These are phyloP conservation scores for Westerdykella ornata DNA, from an alignment of 2,329 filamentous ascomycete species.

Conservation along the genomic window DNA sequence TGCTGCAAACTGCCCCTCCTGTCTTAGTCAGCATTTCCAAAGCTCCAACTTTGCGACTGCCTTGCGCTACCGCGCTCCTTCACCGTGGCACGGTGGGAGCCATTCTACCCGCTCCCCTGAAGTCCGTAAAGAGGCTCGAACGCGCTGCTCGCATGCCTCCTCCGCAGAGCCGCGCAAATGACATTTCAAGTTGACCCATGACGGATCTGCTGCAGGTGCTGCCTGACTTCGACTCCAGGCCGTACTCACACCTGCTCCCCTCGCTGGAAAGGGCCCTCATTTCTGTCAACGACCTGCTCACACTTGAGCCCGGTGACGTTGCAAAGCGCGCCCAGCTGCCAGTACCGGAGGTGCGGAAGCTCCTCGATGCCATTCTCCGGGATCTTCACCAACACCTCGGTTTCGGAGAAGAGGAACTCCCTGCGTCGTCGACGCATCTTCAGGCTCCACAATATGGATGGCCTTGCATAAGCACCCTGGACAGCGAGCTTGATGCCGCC, in stretches of 20 bases:
- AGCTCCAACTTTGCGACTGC: not conserved
- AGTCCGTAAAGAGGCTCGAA: too few relatives aligned
- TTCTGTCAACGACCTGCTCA: constrained; percentile 76
- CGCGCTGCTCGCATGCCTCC: constrained; percentile 10
- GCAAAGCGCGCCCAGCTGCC: constrained; percentile 80
- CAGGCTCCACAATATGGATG: constrained; percentile 33
- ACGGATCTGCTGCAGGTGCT: constrained; percentile 79
- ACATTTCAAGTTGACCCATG: constrained; percentile 47
- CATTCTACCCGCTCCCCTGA: too few relatives aligned
- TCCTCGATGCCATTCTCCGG: constrained; percentile 60
- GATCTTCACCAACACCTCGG: constrained; percentile 60
- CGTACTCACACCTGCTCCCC: constrained; percentile 68
- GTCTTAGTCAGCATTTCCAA: not conserved
- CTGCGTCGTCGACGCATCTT: constrained; percentile 4
- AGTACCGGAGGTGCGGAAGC: constrained; percentile 67
- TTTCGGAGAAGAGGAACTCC: constrained; percentile 28
- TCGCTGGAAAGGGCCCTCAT: constrained; percentile 71
- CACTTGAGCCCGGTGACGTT: constrained; percentile 73
- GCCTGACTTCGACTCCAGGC: constrained; percentile 66
- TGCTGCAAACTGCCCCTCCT: not conserved
- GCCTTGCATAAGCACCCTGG: constrained; percentile 71
- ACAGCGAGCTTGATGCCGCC: constrained; percentile 61
- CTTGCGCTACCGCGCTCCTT: too few relatives aligned
- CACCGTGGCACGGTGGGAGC: too few relatives aligned
- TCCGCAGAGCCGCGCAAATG: constrained; percentile 33